Evolutionary conservation across 257 asterid species (phyloP).

Genomic region (Primulina eburnea): DNA sequence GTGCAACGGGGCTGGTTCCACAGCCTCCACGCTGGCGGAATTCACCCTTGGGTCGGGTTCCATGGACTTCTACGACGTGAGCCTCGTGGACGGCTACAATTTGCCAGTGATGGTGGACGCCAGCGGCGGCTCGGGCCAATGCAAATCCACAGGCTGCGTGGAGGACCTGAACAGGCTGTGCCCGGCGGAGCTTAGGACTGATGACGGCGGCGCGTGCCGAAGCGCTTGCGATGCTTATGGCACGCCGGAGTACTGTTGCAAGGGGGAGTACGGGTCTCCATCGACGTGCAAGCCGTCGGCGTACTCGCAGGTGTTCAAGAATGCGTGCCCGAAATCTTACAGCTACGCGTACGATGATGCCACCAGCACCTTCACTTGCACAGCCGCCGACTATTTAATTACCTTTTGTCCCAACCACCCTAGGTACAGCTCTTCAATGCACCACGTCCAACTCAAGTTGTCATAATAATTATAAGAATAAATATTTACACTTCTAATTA

Average conservation of each 20-base stretch:
- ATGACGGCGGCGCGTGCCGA: constrained; percentile 38
- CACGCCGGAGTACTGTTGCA: constrained; percentile 35
- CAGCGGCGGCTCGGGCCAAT: constrained; percentile 39
- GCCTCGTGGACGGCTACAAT: constrained; percentile 52
- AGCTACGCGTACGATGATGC: not conserved
- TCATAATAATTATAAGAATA: too few relatives aligned
- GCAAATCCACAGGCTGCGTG: constrained; percentile 41
- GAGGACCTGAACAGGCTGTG: constrained; percentile 40
- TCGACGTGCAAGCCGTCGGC: constrained; percentile 39
- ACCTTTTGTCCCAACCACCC: not conserved
- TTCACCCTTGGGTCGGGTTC: constrained; percentile 48
- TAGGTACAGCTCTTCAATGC: not conserved
- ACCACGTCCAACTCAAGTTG: not conserved
- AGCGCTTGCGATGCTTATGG: constrained; percentile 49
- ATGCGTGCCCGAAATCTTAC: not conserved
- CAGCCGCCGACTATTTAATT: not conserved
- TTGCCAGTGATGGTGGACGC: constrained; percentile 45
- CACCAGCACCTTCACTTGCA: not conserved
- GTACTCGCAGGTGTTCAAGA: constrained; percentile 42
- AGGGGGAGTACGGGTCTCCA: constrained; percentile 34
- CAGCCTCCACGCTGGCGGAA: constrained; percentile 44
- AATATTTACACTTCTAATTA: too few relatives aligned
- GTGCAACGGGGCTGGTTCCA: constrained; percentile 42
- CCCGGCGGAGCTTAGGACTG: constrained; percentile 36
- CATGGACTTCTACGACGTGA: constrained; percentile 45